Percentiles rank a stretch among this genome's conserved stretches.
These are phyloP conservation scores for Myriosclerotinia scirpicola DNA, from an alignment of 2,329 filamentous ascomycete species.

Conservation along the genomic window DNA sequence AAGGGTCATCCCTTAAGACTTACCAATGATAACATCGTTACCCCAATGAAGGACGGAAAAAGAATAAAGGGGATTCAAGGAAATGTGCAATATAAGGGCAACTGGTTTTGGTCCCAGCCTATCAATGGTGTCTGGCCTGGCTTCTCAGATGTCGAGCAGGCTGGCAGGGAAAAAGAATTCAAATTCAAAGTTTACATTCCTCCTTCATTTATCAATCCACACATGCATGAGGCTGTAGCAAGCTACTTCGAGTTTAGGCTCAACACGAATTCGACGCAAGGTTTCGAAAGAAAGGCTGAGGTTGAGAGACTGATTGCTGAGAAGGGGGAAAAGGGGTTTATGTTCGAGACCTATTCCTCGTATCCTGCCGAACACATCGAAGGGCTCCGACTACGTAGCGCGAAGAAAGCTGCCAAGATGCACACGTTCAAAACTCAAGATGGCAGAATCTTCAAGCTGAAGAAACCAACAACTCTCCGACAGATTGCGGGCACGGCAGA, in stretches of 20 bases:
- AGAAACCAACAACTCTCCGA: not conserved
- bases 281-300: not conserved
- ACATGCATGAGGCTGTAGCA: not conserved
- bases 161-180: not conserved
- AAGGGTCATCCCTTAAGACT: no score
- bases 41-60: no score
- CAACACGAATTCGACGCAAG: not conserved
- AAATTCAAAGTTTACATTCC: not conserved
- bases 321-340: not conserved
- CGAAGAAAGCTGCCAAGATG: not conserved
- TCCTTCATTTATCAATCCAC: not conserved
- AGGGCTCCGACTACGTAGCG: not conserved
- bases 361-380: not conserved
- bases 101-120: not conserved
- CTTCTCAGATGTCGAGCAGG: not conserved
- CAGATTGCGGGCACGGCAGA: not conserved
- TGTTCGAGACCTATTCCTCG: no score
- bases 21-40: not conserved
- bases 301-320: not conserved
- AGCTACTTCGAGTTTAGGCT: not conserved
- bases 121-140: not conserved
- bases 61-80: no score
- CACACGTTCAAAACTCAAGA: not conserved
- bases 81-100: accelerated
- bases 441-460: not conserved